Evolutionary conservation across 371 early-diverging fungal species (phyloP), one percentile per base, ranked within the genome.

Genomic region (Mucor mucedo): DNA sequence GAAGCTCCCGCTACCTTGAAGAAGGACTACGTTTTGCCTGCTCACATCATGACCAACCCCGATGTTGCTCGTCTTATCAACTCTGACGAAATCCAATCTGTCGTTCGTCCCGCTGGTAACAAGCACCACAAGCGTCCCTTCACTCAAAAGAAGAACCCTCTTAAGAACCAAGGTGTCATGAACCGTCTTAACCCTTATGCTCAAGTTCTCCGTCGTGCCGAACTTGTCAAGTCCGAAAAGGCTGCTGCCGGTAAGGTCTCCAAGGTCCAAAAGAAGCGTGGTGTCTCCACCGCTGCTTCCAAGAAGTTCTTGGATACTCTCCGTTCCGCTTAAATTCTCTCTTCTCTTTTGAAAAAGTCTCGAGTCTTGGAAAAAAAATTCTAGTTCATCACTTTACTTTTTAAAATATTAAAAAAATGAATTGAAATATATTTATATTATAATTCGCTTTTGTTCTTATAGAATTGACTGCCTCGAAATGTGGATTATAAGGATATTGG

Each of bases 111-210:
- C 69, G 94, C 95, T 55, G 90, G 93, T 71, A 72, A 88, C 75
- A 82, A 87, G 83, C 70, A 78, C 80, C 82, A 85, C 84, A 92
- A 93, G 89, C 91, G 95, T 75, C 92, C 97, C 44, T 93, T 84
- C 89, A 87, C 91, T 73, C 94, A 93, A 83, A 94, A 95, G 91
- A 96, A 96, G 94, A 98, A 98, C 94, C 97, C 97, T 65, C 92
- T 98, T 77, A 89, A 90, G 85, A 96, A 96, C 91, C 82, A 84
- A 66, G 93, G 89, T 79, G 91, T 95, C 65, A 90, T 96, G 86
- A 86, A 91, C 82, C 91, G 95, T 68, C 91, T 98, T 67, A 98
- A 98, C 94, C 98, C 98, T 69, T 97, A 98, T 79, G 96, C 96
- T 63, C 86, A 89, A 84, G 90, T 91, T 55, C 82, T 93, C 70